Evolutionary conservation across 164 flowering plant genomes (phyloP).

Genomic region (Kalanchoe fedtschenkoi): DNA sequence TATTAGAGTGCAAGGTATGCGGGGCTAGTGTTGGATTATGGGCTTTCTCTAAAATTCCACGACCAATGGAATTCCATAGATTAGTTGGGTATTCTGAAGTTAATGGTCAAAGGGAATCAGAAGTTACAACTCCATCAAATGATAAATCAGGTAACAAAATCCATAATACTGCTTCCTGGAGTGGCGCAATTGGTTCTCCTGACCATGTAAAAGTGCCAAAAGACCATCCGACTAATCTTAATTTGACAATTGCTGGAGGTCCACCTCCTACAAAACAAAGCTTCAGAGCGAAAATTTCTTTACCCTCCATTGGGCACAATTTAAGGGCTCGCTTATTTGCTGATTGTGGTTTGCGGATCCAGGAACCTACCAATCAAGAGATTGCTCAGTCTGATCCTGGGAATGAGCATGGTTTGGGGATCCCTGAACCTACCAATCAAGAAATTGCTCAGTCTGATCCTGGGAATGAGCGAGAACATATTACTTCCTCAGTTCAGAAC

Average conservation of each 20-base stretch:
- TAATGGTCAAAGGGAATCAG: conserved; percentile 17
- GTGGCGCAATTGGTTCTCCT: conserved; percentile 7
- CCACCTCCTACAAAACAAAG: conserved; percentile 83
- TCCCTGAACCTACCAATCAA: conserved; percentile 7
- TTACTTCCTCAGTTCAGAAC: conserved; percentile 7
- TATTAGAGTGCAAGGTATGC: conserved; percentile 77
- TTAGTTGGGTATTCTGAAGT: conserved; percentile 49
- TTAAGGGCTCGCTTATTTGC: conserved; percentile 46
- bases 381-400: conserved; percentile 6
- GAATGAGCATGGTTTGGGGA: conserved; percentile 18
- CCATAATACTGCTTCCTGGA: conserved; percentile 12
- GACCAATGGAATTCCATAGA: conserved; percentile 60
- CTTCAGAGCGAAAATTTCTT: conserved; percentile 63
- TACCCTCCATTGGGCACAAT: conserved; percentile 71
- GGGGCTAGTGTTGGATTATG: conserved; percentile 89
- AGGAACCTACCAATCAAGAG: conserved; percentile 8
- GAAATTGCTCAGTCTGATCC: conserved; percentile 11
- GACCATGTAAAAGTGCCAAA: conserved; percentile 11
- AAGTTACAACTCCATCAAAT: not conserved
- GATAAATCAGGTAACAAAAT: conserved; percentile 13
- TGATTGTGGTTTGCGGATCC: conserved; percentile 21
- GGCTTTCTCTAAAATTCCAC: conserved; percentile 55
- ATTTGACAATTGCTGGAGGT: conserved; percentile 85
- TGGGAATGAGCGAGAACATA: conserved; percentile 11
- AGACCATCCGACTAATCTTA: conserved; percentile 22